Evolutionary conservation across 1,139 yeast species (phyloP).

Genomic region (Hemisphaericaspora xylanilytica): DNA sequence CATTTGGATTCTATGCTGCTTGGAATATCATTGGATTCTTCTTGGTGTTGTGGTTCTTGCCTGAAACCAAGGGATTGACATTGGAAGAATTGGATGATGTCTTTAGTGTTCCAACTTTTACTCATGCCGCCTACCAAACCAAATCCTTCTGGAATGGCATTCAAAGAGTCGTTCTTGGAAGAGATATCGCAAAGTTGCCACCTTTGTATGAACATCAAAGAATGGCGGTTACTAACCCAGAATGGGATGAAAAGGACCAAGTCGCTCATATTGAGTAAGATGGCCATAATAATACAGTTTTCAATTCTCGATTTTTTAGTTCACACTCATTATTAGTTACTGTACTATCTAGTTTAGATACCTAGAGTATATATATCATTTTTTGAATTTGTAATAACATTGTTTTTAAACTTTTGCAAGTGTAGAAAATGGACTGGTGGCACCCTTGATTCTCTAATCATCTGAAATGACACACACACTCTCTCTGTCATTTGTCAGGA

Average conservation of each 20-base stretch:
- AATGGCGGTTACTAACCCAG: constrained; percentile 57
- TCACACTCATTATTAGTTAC: neutral
- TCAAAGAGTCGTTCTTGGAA: constrained; percentile 41
- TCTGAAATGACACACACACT: too few relatives aligned
- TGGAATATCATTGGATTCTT: constrained; percentile 80
- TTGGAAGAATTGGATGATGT: constrained; percentile 73
- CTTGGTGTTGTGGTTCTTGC: constrained; percentile 62
- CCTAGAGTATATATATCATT: neutral
- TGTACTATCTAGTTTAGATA: neutral
- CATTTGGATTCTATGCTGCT: constrained; percentile 86
- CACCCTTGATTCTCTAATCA: too few relatives aligned
- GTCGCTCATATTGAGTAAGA: constrained; percentile 43
- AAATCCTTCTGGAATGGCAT: constrained; percentile 42
- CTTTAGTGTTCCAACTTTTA: constrained; percentile 52
- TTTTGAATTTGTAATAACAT: too few relatives aligned
- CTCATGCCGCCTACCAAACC: constrained; percentile 58
- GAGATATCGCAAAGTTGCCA: constrained; percentile 45
- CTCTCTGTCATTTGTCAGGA: too few relatives aligned
- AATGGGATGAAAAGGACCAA: constrained; percentile 61
- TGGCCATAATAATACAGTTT: neutral
- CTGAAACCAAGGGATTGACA: constrained; percentile 69
- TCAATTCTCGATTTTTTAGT: neutral
- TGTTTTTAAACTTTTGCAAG: too few relatives aligned
- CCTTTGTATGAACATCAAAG: constrained; percentile 58
- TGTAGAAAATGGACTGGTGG: too few relatives aligned